Base-by-base conservation (phyloP, 225 moss, liverwort and hornwort species). In the Bryoerythrophyllum caledonicum region DNA sequence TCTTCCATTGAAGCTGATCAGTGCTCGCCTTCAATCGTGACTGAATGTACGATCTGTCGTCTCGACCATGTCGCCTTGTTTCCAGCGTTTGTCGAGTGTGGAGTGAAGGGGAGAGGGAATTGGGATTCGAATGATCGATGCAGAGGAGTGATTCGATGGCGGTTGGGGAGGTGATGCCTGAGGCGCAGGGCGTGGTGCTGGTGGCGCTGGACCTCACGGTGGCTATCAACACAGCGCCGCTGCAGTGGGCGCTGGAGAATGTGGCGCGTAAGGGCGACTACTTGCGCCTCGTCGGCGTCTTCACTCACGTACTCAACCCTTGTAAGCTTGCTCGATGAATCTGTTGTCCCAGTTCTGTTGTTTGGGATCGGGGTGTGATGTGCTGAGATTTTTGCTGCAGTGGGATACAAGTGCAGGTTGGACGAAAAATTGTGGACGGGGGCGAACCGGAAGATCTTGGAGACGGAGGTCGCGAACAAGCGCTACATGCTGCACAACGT, bases 401-500 rank as follows among this genome's bases (percentile, higher is more conserved):
- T 82, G 78, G 82, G 82, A 70, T 82, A 74, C 69, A 82, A 82
- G 65, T 74, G 74, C 63, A 51, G 82, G 3, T 37, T 82, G 24
- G 78, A 82, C 9, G 70, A 78, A 55, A 74, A 78, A 8, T 68
- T 63, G 41, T 82, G 82, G 82, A 70, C 65, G 16, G 82, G 82
- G 13, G 73, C 82, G 28, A 78, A 82, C 65, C 64, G 64, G 30
- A 82, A 74, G 64, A 78, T 71, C 20, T 43, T 82, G n/a, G 82
- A 82, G 20, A 60, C 3, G 1, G 78, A 78, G 65, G 6, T 82
- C 9, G 78, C 78, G 15, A 74, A 78, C 74, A 82, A 82, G 70
- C 68, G 74, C 4, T 59, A 58, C 65, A 78, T 74, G 74, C 74
- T 82, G 37, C 58, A 65, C n/a, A 78, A 82, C 40, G 54, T 78